phyloP scores from a whole-genome alignment of 2,329 filamentous ascomycete genomes.

The Magnaporthiopsis rhizophila region DNA sequence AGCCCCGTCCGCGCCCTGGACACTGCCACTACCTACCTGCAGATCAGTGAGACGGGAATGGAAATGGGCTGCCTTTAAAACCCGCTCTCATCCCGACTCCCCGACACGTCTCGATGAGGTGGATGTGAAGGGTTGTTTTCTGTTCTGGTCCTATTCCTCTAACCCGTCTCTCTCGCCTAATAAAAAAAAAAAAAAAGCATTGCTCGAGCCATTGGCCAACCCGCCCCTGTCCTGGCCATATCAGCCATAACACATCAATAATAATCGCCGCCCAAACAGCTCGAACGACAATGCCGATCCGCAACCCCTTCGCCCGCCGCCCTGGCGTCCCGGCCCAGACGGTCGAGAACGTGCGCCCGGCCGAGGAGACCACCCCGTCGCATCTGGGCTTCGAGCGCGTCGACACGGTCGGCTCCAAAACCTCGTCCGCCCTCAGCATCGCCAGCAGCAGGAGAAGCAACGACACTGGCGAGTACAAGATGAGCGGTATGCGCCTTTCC shows the following conservation, averaged over 20 bases:
- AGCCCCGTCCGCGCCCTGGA: neutral
- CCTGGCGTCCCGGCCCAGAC: slow-evolving; percentile 34
- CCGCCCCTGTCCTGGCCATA: neutral
- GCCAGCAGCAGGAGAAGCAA: slow-evolving; percentile 47
- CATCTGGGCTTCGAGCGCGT: slow-evolving; percentile 51
- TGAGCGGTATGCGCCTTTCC: slow-evolving; percentile 56
- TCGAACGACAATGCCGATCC: slow-evolving; percentile 55
- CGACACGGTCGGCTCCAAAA: slow-evolving; percentile 54
- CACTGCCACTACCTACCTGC: slow-evolving; percentile 1
- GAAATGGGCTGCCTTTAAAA: neutral
- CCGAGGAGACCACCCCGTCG: slow-evolving; percentile 34
- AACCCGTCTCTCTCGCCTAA: too few relatives aligned
- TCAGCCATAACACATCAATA: neutral
- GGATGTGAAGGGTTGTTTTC: too few relatives aligned
- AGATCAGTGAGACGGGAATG: neutral
- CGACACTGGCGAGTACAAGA: slow-evolving; percentile 67
- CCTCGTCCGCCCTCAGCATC: slow-evolving; percentile 54
- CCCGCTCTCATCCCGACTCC: neutral
- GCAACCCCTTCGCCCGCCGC: slow-evolving; percentile 62
- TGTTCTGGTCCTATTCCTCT: too few relatives aligned
- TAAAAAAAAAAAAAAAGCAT: too few relatives aligned
- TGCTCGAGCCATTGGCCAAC: too few relatives aligned
- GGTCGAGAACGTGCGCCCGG: slow-evolving; percentile 45
- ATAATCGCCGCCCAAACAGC: neutral
- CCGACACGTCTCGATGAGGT: too few relatives aligned